A percentile compares a stretch with the other conserved stretches of the same genome.
Conservation (phyloP, 495 filamentous ascomycete species). For the Pyrenula aspistea region DNA sequence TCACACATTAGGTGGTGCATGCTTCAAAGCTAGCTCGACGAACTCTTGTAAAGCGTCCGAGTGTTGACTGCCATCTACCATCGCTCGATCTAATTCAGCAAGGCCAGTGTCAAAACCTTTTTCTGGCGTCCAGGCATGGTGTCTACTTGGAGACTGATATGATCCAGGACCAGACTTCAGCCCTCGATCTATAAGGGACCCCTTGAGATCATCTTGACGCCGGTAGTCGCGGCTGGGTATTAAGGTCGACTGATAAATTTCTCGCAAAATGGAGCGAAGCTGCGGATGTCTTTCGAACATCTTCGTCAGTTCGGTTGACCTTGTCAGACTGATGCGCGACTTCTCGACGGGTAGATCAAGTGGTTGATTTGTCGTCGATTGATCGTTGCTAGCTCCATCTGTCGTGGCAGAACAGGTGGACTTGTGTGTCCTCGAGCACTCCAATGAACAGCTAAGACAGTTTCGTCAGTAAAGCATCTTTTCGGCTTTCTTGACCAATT, state of each 20-base stretch:
- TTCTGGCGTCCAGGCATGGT: conserved; percentile 29
- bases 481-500: too few relatives aligned
- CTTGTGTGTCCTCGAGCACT: conserved; percentile 55
- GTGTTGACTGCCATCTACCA: background rate
- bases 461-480: too few relatives aligned
- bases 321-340: conserved; percentile 23
- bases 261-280: conserved; percentile 33
- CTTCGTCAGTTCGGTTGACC: conserved; percentile 30
- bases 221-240: conserved; percentile 30
- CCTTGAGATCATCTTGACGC: conserved; percentile 4
- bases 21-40: background rate
- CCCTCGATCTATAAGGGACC: background rate
- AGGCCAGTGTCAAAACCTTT: conserved; percentile 33
- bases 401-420: conserved; percentile 7
- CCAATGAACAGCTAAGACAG: conserved; percentile 53
- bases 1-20: background rate
- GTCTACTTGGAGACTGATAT: conserved; percentile 27
- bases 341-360: background rate
- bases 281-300: conserved; percentile 40
- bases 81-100: conserved; percentile 15
- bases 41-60: background rate
- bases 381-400: background rate
- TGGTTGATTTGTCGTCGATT: background rate
- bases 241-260: conserved; percentile 40
- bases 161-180: conserved; percentile 7